Evolutionary conservation across 225 moss, liverwort and hornwort genomes (phyloP), one percentile per base, ranked within the genome.

Genomic region (Polytrichum commune): DNA sequence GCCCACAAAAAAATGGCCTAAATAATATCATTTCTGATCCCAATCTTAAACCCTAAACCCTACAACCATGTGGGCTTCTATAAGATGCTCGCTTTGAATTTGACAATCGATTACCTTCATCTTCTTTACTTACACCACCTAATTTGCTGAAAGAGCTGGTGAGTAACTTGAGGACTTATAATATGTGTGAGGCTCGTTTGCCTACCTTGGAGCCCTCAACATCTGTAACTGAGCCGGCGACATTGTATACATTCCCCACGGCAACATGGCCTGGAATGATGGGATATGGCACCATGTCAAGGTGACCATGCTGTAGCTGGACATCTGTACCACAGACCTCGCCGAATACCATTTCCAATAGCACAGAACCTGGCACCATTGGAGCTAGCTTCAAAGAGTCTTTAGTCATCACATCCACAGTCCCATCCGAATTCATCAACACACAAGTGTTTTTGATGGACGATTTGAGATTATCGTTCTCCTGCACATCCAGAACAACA

Each of bases 271-370:
- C 91, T 64, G 91, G 91, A 32, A 91, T 93, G 58, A 93, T 93
- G 63, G 93, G 93, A 82, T 88, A 88, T 2, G 91, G 87, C 67
- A 93, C 91, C 8, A 79, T 80, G 75, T 91, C 87, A 22, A 93
- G 85, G 57, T 91, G 85, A 27, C 89, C 84, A 66, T 93, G 93
- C 54, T 76, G 60, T 25, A 93, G 64, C 68, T 93, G 93, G 54
- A 93, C 93, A 77, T 93, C 91, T 1, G 93, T 93, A 19, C 93
- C 93, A 71, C 93, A 93, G 22, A 93, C 91, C 68, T 93, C 93
- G 60, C 84, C 27, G 64, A 90, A 29, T 66, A 85, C 82, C 70
- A 79, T 81, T 13, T 85, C 84, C 76, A 93, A 69, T 24, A 93
- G 77, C 63, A 93, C 88, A 27, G 91, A 88, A 8, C 93, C 91